These are phyloP conservation scores for Paecilomyces niveus DNA, from an alignment of 2,329 filamentous ascomycete species.

Conservation along the genomic window DNA sequence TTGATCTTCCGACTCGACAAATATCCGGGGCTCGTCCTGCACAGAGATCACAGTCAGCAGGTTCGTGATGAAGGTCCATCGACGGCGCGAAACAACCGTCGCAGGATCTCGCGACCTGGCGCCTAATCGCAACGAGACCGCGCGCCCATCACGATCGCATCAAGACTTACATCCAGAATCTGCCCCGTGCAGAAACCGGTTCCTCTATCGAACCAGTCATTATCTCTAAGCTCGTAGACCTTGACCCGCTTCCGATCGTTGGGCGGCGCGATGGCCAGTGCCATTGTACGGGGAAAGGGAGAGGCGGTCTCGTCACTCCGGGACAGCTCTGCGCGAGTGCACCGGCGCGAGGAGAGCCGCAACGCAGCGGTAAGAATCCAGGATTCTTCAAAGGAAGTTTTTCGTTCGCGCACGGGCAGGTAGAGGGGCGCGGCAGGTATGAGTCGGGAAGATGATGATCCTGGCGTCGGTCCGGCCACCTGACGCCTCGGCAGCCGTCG, in stretches of 20 bases:
- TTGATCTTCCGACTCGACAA: slow-evolving; percentile 90
- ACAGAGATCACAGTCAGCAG: slow-evolving; percentile 11
- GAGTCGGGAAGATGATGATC: slow-evolving; percentile 12
- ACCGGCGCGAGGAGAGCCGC: slow-evolving; percentile 25
- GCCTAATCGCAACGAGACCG: slow-evolving; percentile 1
- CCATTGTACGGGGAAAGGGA: slow-evolving; percentile 35
- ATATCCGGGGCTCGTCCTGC: slow-evolving; percentile 76
- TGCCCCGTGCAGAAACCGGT: slow-evolving; percentile 89
- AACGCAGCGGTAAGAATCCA: not conserved
- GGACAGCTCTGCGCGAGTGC: slow-evolving; percentile 27
- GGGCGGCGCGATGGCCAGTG: slow-evolving; percentile 40
- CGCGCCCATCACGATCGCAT: not conserved
- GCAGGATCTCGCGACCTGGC: slow-evolving; percentile 13
- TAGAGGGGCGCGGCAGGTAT: slow-evolving; percentile 9
- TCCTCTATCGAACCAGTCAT: slow-evolving; percentile 98
- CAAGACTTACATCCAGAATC: slow-evolving; percentile 59
- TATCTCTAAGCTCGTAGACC: slow-evolving; percentile 96
- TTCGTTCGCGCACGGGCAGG: slow-evolving; percentile 8
- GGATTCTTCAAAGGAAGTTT: not conserved
- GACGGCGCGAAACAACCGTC: slow-evolving; percentile 3
- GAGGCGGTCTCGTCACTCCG: slow-evolving; percentile 31
- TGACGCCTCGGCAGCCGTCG: slow-evolving; percentile 19
- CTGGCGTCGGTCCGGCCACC: slow-evolving; percentile 19
- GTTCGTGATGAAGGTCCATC: not conserved
- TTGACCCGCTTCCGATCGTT: slow-evolving; percentile 67